Base-by-base conservation (phyloP, 2,329 filamentous ascomycete genomes). In the Coniochaeta sp. region DNA sequence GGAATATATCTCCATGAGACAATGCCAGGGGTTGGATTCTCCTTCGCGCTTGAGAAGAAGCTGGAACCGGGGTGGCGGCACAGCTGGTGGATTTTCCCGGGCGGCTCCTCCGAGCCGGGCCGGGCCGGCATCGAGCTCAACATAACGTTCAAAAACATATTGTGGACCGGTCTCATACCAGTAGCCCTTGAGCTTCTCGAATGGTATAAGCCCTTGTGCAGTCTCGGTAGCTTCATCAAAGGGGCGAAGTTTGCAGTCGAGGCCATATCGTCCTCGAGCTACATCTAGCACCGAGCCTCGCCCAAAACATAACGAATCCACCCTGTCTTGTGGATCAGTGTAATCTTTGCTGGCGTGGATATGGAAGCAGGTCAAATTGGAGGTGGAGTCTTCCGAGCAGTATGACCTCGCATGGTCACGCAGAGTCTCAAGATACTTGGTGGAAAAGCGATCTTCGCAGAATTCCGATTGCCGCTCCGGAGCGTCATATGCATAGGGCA, bases 21-120 rank as follows among this genome's bases (percentile, higher is more conserved):
- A 66, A 14, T 36, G 34, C 34, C 34, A 36, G 34, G 34, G 34
- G 60, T 75, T 74, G 1, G 26, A 58, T 7, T 65, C 62, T 9
- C 71, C 71, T 63, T 75, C 73, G n/a, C 73, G 67, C 61, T 72
- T 72, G 36, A 74, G 59, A 8, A 73, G 64, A n/a, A 74, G 64
- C 8, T 66, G 65, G 54, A 64, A 66, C 50, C 59, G 61, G 28
- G 59, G 59, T 26, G 60, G 44, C 16, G 40, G 26, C 36, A 36
- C 11, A 2, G 17, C 17, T 24, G 59, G 59, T 17, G 38, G 55
- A n/a, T 1, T 54, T 16, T 17, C 34, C 47, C 19, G 33, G 16
- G 17, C 31, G 47, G 17, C 17, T 33, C 33, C 17, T 33, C 33
- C 31, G 38, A 22, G 22, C 34, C 34, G 17, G 17, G 11, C 40